phyloP scores from a whole-genome alignment of 2,329 filamentous ascomycete species.

The Fusarium tuaranense region DNA sequence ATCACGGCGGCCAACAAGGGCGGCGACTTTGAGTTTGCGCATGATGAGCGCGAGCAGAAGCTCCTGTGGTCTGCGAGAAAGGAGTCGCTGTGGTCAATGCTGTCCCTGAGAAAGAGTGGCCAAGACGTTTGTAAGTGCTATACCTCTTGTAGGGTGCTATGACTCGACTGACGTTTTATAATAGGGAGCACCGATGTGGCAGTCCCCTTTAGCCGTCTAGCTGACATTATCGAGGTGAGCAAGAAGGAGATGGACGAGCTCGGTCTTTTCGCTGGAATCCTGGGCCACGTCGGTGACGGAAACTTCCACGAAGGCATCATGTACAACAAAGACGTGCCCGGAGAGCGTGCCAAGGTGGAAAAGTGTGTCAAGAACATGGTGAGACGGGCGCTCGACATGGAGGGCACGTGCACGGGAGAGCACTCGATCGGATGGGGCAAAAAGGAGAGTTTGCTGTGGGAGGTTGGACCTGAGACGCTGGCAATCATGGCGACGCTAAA shows the following conservation, averaged over 20 bases:
- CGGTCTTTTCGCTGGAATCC: conserved; percentile 86
- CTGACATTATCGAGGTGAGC: conserved; percentile 82
- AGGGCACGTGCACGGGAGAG: conserved; percentile 91
- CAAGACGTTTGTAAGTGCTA: conserved; percentile 73
- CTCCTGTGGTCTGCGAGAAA: conserved; percentile 85
- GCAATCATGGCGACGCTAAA: conserved; percentile 89
- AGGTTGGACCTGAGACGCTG: conserved; percentile 84
- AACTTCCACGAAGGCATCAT: conserved; percentile 97
- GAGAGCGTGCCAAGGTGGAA: conserved; percentile 81
- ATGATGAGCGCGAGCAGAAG: conserved; percentile 76
- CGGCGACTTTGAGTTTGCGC: conserved; percentile 81
- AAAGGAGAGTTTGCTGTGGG: conserved; percentile 81
- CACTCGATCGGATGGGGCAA: conserved; percentile 90
- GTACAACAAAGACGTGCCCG: conserved; percentile 78
- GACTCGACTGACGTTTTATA: neutral
- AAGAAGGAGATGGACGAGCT: conserved; percentile 91
- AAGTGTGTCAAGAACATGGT: conserved; percentile 91
- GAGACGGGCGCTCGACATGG: conserved; percentile 90
- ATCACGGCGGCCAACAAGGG: conserved; percentile 75
- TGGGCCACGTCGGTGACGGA: conserved; percentile 92
- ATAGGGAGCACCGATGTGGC: conserved; percentile 85
- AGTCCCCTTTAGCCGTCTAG: conserved; percentile 80
- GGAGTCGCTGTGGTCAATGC: conserved; percentile 86
- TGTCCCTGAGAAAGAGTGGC: conserved; percentile 73
- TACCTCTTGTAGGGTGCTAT: neutral